phyloP scores from a whole-genome alignment of 176 grass and related monocot species.

The Ananas comosus region DNA sequence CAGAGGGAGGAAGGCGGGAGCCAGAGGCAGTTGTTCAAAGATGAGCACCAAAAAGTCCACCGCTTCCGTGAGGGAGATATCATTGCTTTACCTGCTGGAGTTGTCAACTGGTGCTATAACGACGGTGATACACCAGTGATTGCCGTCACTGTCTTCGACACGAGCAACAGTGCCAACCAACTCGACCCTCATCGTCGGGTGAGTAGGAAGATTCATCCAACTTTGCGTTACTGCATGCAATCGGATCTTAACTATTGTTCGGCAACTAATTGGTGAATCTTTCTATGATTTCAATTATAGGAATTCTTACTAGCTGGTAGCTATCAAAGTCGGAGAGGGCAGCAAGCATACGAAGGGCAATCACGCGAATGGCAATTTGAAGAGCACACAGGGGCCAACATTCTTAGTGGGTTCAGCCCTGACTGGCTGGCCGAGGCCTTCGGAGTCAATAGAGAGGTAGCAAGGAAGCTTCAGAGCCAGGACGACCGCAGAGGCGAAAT shows the following conservation, averaged over 20 bases:
- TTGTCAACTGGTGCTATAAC: slow-evolving; percentile 27
- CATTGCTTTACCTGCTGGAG: slow-evolving; percentile 20
- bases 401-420: neutral
- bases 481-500: neutral
- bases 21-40: neutral
- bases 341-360: no score
- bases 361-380: neutral
- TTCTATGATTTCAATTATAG: neutral
- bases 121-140: slow-evolving; percentile 18
- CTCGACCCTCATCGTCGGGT: slow-evolving; percentile 12
- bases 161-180: slow-evolving; percentile 28
- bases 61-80: slow-evolving; percentile 18
- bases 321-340: neutral
- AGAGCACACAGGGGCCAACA: neutral
- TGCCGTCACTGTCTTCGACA: slow-evolving; percentile 18
- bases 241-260: neutral
- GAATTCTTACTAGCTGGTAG: neutral
- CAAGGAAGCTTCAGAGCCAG: neutral
- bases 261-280: neutral
- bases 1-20: neutral
- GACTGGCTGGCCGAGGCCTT: neutral
- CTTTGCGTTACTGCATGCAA: neutral
- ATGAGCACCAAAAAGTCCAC: slow-evolving; percentile 11
- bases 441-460: neutral
- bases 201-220: neutral